Evolutionary conservation across 1,284 basidiomycete genomes (phyloP).

Genomic region (Vanrija pseudolonga): DNA sequence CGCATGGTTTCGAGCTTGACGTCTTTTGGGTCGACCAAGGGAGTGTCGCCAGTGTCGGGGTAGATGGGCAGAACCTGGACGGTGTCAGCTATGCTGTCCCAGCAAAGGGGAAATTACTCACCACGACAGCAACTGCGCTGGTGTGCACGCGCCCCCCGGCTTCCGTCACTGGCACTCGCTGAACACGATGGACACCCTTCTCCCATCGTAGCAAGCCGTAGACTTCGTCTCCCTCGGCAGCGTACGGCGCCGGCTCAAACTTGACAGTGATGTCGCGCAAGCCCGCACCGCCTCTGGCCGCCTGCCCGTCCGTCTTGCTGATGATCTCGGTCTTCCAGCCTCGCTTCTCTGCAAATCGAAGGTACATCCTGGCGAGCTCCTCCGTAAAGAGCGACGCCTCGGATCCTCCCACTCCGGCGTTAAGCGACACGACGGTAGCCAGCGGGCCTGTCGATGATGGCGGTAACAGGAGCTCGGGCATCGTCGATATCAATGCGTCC

Average conservation of each 20-base stretch:
- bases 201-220: constrained; percentile 83
- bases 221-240: constrained; percentile 70
- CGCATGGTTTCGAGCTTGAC: constrained; percentile 91
- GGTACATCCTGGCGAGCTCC: constrained; percentile 81
- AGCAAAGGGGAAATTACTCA: constrained; percentile 49
- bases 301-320: constrained; percentile 49
- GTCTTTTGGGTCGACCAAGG: constrained; percentile 63
- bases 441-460: constrained; percentile 61
- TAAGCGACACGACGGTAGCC: constrained; percentile 82
- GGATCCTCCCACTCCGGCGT: constrained; percentile 87
- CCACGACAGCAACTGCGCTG: constrained; percentile 83
- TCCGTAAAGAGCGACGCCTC: constrained; percentile 80
- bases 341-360: constrained; percentile 59
- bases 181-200: constrained; percentile 92
- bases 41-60: constrained; percentile 55
- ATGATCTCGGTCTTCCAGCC: constrained; percentile 49
- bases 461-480: constrained; percentile 71
- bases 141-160: constrained; percentile 84
- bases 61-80: constrained; percentile 54
- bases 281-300: constrained; percentile 59
- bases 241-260: constrained; percentile 41
- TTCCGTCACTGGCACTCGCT: constrained; percentile 88
- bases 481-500: constrained; percentile 54
- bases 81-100: background rate
- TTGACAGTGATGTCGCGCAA: constrained; percentile 74